phyloP scores from a whole-genome alignment of 2,329 filamentous ascomycete species.

The Pleurostoma richardsiae region DNA sequence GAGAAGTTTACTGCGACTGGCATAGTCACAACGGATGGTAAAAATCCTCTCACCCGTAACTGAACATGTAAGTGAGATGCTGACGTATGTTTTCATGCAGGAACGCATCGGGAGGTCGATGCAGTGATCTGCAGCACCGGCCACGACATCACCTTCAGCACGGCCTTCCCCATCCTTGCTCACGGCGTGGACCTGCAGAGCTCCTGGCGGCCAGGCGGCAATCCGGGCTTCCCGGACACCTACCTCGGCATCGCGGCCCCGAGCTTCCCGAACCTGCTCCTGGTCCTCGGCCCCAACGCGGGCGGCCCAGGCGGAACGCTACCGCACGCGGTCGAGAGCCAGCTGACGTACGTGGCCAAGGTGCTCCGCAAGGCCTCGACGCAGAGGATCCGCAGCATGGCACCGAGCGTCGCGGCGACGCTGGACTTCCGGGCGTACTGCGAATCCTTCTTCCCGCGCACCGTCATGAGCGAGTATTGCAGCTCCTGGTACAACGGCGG shows the following conservation, averaged over 20 bases:
- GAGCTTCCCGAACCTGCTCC: not conserved
- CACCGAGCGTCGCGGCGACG: not conserved
- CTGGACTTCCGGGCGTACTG: not conserved
- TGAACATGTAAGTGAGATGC: not conserved
- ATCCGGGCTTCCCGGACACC: conserved; percentile 13
- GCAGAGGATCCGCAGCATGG: not conserved
- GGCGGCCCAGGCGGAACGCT: not conserved
- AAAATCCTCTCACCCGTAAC: not conserved
- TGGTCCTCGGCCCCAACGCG: not conserved
- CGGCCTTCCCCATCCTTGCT: not conserved
- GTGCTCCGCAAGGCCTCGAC: not conserved
- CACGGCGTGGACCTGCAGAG: not conserved
- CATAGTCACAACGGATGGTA: not conserved
- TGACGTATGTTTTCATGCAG: not conserved
- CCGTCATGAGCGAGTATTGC: not conserved
- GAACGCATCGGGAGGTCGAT: not conserved
- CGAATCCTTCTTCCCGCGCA: not conserved
- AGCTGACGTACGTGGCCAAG: not conserved
- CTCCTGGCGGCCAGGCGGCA: conserved; percentile 17
- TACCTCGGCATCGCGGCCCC: not conserved
- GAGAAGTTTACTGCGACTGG: not conserved
- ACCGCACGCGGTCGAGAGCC: not conserved
- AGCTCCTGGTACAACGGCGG: not conserved
- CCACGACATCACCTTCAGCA: not conserved
- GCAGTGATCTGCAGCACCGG: not conserved